Conservation (phyloP, 2,329 filamentous ascomycete genomes). For the Talaromyces sp. region DNA sequence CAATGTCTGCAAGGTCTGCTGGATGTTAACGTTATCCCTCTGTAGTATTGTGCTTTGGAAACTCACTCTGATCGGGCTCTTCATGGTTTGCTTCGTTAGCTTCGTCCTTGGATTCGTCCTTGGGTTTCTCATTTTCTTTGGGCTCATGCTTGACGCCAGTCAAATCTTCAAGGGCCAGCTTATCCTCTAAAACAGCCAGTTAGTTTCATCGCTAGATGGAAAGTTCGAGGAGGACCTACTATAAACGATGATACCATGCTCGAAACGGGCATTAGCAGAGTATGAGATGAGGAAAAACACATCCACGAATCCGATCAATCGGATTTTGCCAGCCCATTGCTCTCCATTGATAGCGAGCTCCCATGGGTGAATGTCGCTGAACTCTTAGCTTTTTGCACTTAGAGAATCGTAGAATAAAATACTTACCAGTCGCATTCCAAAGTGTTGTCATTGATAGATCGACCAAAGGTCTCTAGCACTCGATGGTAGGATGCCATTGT, state of each 20-base stretch:
- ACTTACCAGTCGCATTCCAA: constrained; percentile 3
- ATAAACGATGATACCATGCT: constrained; percentile 6
- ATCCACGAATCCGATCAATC: constrained; percentile 1
- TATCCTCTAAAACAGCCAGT: neutral
- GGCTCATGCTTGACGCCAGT: neutral
- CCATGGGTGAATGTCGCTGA: constrained; percentile 4
- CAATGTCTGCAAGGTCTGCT: neutral
- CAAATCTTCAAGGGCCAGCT: neutral
- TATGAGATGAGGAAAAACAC: constrained; percentile 4
- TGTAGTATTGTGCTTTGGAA: neutral
- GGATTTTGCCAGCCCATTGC: constrained; percentile 5
- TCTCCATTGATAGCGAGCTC: constrained; percentile 1
- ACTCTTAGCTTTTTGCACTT: neutral
- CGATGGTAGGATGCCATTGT: constrained; percentile 2
- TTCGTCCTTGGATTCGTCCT: neutral
- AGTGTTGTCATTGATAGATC: neutral
- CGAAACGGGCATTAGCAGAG: constrained; percentile 3
- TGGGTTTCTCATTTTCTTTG: neutral
- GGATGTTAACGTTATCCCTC: neutral
- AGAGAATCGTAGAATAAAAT: neutral
- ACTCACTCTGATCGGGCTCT: neutral
- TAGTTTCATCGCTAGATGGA: neutral
- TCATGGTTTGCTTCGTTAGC: neutral
- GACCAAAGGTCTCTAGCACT: constrained; percentile 1
- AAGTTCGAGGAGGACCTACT: neutral